Evolutionary conservation across 208 protist species (phyloP), one percentile per base, ranked within the genome.

Genomic region (Kentomonas sorsogonicus): DNA sequence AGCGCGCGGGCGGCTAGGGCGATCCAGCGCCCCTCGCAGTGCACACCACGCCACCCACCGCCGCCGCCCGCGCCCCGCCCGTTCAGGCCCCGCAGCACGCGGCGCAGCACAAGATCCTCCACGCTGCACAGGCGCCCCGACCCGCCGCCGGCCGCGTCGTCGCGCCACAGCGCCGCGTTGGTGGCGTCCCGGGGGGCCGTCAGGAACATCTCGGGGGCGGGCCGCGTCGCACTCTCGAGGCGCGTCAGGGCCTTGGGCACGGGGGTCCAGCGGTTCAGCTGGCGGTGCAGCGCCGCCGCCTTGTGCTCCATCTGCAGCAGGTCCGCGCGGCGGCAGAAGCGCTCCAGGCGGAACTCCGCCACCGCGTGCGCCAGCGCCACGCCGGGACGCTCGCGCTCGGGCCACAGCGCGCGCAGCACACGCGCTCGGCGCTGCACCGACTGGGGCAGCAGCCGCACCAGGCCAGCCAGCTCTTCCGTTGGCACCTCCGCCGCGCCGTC

Each of bases 11-110:
- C 74, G 23, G 87, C 48, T 27, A 55, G 78, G 22, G 66, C 62
- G 45, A 94, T 60, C 84, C 87, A 94, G 47, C 55, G 50, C 5
- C 87, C 87, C 51, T 94, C 81, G 58, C 87, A 91, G 45, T 90
- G 82, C 39, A 79, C 55, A 6, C 83, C 87, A 20, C 54, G 45
- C 84, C 87, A 94, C 11, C 18, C 30, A 15, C 60, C 62, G 29
- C 47, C 9, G 33, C 33, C 33, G 11, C 33, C 5, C 11, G 7
- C 7, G 5, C 33, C 7, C 11, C 7, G 26, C 15, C 39, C 6
- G 25, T 56, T 56, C 16, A 56, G 51, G 11, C 40, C n/a, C 6
- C 20, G 53, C 33, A 60, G 55, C 23, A 60, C 10, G 54, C 27
- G 22, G 29, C 31, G 41, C 54, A 47, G 31, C 36, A 27, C 9